Base-by-base conservation (phyloP, 306 rosid species). In the Glycine soja region DNA sequence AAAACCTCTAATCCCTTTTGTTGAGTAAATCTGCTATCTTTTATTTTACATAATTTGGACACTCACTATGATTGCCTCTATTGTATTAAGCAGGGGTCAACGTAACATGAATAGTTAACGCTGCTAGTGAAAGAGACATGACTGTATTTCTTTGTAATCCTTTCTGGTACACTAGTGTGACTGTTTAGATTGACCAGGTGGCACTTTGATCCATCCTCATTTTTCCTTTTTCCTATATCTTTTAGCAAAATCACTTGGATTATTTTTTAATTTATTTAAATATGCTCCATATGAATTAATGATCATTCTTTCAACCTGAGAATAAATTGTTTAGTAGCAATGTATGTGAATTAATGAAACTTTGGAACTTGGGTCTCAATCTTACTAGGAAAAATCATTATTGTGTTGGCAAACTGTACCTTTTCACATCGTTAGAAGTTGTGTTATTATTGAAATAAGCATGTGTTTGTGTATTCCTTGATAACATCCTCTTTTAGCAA, bases 241-340 rank as follows among this genome's bases (percentile, higher is more conserved):
- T 80, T 57, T 43, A 32, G 32, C 24, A 34, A 59, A 80, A 45
- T 70, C 70, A 70, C 7, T 46, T 70, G 13, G 42, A 24, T 19
- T 6, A 14, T 54, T 16, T 18, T 19, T 36, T 36, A 16, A 8
- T 7, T 57, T 57, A 8, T 57, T 16, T 16, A 57, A 57, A 57
- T 18, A 18, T 57, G 63, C 63, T 57, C 34, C 63, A 57, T 16
- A 16, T 18, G 63, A 57, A 57, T 16, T 30, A 57, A 16, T 8
- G 34, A 18, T 57, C 63, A 4, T 57, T 16, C n/a, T 32, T 30
- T 30, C 54, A 62, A 19, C 16, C 43, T 9, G n/a, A 19, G 14
- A 18, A 61, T 19, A n/a, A 57, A 63, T 48, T 12, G 4, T 76
- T 48, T 61, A 12, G 15, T 45, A 16, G 16, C 4, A 45, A 43